Evolutionary conservation across 768 basidiomycete species (phyloP), one percentile per base, ranked within the genome.

Genomic region (Phaeolepiota aurea): DNA sequence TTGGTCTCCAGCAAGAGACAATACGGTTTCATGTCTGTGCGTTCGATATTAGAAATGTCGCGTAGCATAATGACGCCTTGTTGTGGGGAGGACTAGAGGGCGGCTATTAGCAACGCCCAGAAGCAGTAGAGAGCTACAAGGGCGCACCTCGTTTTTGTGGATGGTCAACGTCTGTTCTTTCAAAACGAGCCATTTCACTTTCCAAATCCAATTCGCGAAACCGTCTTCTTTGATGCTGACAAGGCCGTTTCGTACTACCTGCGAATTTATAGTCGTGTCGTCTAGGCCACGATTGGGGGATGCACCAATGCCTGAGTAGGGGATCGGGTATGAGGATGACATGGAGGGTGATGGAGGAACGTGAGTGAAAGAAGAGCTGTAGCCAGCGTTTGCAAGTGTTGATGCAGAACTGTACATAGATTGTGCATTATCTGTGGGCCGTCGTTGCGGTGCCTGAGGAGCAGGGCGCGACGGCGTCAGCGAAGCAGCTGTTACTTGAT

Each of bases 191-290:
- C 86, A 97, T 58, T 89, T 87, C 54, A 85, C 77, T 58, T 84
- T 78, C 81, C 93, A 97, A 37, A 96, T 72, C 74, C 88, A 92
- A 47, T 85, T 87, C 2, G 86, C 80, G 47, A 97, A 80, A 2
- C 90, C 87, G 37, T 96, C 93, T 59, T 99, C 94, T 70, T 98
- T 98, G 53, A 94, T 70, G 57, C 74, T 83, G 33, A 87, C 90
- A 32, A 65, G 64, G n/a, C 87, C 94, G 41, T 65, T 65, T 32
- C 88, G 67, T 34, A 91, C 64, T 38, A 84, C 57, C 36, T 77
- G 71, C 1, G 67, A 55, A 41, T 60, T 63, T 15, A 10, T 20
- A 3, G 46, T 44, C n/a, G 54, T 41, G 13, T 62, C 57, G 11
- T 65, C 62, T 16, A 52, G 44, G 30, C 61, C 65, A 41, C 79